These are phyloP conservation scores for Tetradesmus obliquus DNA, from an alignment of 139 green algal species.

Conservation along the genomic window DNA sequence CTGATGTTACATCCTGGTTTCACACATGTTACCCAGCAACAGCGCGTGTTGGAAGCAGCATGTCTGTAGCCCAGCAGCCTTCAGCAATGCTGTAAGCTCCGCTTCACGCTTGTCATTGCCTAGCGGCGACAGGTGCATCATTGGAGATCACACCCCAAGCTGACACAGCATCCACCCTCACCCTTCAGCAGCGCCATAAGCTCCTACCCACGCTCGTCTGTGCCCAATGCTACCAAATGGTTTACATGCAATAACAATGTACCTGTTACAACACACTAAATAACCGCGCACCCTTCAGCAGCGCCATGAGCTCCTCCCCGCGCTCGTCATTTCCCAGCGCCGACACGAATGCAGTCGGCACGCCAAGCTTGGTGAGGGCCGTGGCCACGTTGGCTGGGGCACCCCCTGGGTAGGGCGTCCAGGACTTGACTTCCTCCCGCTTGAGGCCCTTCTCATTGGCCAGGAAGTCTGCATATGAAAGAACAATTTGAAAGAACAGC, in stretches of 20 bases:
- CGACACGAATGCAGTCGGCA: constrained; percentile 70
- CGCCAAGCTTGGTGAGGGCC: constrained; percentile 66
- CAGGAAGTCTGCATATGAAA: constrained; percentile 78
- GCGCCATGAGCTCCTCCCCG: constrained; percentile 74
- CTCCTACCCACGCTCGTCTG: constrained; percentile 76
- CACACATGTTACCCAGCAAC: too few species aligned
- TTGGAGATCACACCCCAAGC: background rate
- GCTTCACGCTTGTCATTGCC: too few species aligned
- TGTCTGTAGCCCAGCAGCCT: too few species aligned
- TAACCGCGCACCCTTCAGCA: constrained; percentile 71
- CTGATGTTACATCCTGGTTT: too few species aligned
- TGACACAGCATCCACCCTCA: constrained; percentile 12
- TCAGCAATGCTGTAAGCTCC: too few species aligned
- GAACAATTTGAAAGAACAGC: background rate
- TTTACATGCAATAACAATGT: background rate
- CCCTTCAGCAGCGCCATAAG: constrained; percentile 76
- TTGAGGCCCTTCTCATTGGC: constrained; percentile 81
- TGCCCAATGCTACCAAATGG: constrained; percentile 71
- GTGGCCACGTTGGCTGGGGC: constrained; percentile 87
- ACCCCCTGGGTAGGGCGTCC: constrained; percentile 89
- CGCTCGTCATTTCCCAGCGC: constrained; percentile 82
- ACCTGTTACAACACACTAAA: background rate
- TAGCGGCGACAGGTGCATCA: too few species aligned
- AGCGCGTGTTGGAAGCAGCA: too few species aligned
- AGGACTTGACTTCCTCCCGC: constrained; percentile 78